Evolutionary conservation across 1,139 yeast genomes (phyloP).

Genomic region (Candida sp.): DNA sequence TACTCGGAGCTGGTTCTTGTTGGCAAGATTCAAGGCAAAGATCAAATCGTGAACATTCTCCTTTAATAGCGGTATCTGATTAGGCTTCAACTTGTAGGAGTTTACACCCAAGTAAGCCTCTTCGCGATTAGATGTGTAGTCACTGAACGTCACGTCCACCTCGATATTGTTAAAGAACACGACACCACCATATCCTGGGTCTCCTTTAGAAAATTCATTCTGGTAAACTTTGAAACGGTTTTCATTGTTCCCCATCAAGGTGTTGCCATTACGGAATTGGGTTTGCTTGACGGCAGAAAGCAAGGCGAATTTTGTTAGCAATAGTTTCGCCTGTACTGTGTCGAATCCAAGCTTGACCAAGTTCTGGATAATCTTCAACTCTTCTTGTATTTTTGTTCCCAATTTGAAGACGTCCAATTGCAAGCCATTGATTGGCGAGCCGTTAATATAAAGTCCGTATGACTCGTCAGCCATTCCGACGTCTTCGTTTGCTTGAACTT

Average conservation of each 20-base stretch:
- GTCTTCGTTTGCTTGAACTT: conserved; percentile 30
- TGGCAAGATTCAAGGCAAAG: conserved; percentile 68
- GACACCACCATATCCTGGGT: conserved; percentile 44
- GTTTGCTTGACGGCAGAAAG: conserved; percentile 37
- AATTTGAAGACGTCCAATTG: conserved; percentile 51
- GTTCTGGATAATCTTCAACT: conserved; percentile 31
- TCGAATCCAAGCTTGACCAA: conserved; percentile 41
- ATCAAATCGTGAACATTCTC: conserved; percentile 82
- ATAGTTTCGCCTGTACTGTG: conserved; percentile 34
- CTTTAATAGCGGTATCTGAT: conserved; percentile 69
- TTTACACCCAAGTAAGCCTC: conserved; percentile 38
- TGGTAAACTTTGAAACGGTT: conserved; percentile 41
- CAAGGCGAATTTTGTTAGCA: conserved; percentile 51
- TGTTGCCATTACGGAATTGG: conserved; percentile 39
- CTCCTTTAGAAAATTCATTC: conserved; percentile 28
- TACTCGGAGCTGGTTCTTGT: conserved; percentile 49
- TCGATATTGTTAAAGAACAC: conserved; percentile 83
- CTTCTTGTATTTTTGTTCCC: conserved; percentile 36
- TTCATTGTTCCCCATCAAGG: conserved; percentile 37
- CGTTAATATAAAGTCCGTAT: conserved; percentile 65
- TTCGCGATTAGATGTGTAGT: conserved; percentile 46
- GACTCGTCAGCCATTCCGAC: conserved; percentile 41
- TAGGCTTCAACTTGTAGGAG: conserved; percentile 39
- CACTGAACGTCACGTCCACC: conserved; percentile 56
- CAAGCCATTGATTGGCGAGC: conserved; percentile 51